phyloP scores from a whole-genome alignment of 306 rosid species.

The Dryas octopetala region DNA sequence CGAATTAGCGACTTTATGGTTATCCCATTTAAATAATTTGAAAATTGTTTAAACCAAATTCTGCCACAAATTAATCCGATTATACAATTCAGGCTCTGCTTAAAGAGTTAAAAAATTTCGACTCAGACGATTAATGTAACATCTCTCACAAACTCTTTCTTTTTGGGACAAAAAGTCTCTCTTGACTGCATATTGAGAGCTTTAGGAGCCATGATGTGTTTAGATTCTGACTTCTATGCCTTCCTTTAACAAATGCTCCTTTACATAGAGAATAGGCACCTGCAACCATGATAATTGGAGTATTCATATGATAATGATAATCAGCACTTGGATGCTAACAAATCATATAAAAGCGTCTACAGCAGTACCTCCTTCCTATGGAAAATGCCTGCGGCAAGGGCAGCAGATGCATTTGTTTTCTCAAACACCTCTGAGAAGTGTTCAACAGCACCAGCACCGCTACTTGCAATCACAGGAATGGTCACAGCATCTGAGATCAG shows the following conservation, averaged over 20 bases:
- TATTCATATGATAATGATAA: not conserved
- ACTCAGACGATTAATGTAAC: not conserved
- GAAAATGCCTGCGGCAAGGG: conserved; percentile 98
- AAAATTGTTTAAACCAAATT: not conserved
- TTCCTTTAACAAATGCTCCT: conserved; percentile 71
- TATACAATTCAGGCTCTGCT: not conserved
- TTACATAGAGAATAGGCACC: conserved; percentile 80
- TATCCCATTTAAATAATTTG: not conserved
- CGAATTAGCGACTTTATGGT: no score
- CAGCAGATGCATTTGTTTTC: conserved; percentile 88
- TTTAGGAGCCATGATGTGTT: conserved; percentile 14
- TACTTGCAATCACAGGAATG: conserved; percentile 97
- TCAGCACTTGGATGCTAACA: not conserved
- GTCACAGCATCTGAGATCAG: conserved; percentile 77
- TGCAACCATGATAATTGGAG: conserved; percentile 27
- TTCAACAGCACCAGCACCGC: conserved; percentile 78
- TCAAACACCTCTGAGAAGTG: conserved; percentile 86
- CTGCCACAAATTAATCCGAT: not conserved
- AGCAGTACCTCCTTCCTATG: conserved; percentile 86
- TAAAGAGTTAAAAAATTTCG: not conserved
- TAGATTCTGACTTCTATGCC: conserved; percentile 79
- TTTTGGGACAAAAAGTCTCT: not conserved
- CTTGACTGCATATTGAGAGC: not conserved
- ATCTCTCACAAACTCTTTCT: not conserved
- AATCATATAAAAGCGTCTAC: not conserved